phyloP scores from a whole-genome alignment of 495 filamentous ascomycete genomes.

The Mycothermus thermophilus region DNA sequence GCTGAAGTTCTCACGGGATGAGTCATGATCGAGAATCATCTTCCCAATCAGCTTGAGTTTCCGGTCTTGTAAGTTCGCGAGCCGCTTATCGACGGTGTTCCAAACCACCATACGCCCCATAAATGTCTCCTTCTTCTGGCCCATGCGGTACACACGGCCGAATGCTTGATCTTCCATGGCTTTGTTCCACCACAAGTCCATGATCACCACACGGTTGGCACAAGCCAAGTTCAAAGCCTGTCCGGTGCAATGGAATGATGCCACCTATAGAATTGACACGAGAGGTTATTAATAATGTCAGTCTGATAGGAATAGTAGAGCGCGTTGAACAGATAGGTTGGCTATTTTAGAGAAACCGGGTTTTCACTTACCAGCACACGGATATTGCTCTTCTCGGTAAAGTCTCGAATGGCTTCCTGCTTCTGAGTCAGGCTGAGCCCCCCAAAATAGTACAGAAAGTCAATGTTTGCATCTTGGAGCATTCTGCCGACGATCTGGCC shows the following conservation, averaged over 20 bases:
- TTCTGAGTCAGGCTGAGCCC: background rate
- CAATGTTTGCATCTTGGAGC: conserved; percentile 13
- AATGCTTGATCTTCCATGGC: conserved; percentile 22
- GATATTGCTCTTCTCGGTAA: conserved; percentile 1
- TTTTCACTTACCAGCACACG: conserved; percentile 19
- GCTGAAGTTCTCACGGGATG: background rate
- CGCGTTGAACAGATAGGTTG: too few relatives aligned
- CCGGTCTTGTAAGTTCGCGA: conserved; percentile 25
- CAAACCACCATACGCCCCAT: conserved; percentile 13
- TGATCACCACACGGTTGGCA: conserved; percentile 43
- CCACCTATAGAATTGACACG: conserved; percentile 17
- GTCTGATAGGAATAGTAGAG: too few relatives aligned
- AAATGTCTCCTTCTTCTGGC: conserved; percentile 21
- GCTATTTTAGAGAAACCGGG: too few relatives aligned
- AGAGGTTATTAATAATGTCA: too few relatives aligned
- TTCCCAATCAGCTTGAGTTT: conserved; percentile 6
- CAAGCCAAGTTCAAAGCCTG: conserved; percentile 39
- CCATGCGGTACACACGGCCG: conserved; percentile 21
- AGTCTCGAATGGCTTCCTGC: too few relatives aligned
- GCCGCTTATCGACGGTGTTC: conserved; percentile 21
- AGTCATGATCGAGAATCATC: conserved; percentile 1
- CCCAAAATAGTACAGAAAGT: conserved; percentile 18
- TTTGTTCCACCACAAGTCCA: conserved; percentile 50
- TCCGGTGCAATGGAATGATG: conserved; percentile 33
- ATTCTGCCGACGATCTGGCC: conserved; percentile 20